Evolutionary conservation across 176 grass and related monocot genomes (phyloP), one percentile per base, ranked within the genome.

Genomic region (Musa schizocarpa): DNA sequence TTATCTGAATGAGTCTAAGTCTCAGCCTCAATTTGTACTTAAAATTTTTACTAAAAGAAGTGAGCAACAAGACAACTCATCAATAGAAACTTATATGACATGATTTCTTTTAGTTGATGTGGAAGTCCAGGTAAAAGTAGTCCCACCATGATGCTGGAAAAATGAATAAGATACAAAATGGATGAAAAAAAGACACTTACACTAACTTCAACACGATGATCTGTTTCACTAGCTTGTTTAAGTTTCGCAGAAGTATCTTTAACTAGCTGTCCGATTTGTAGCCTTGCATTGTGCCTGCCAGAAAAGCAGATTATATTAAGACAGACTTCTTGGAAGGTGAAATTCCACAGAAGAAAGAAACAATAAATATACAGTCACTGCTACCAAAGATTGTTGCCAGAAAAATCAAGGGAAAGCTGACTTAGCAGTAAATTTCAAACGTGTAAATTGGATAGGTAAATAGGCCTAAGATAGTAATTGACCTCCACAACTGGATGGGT

Each of bases 161-260:
- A 68, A 16, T 43, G 20, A 68, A 68, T 68, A 43, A 68, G 19
- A 16, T 48, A 8, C 48, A 61, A 11, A 48, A 8, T 69, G 17
- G 2, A 9, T 13, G 9, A 50, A 51, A 52, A 2, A 9, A 68
- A 34, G 72, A 17, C 16, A 86, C 93, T 76, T 87, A 97, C 93
- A 11, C 85, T 97, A 76, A 90, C 88, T 90, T 90, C 87, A 55
- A 82, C 65, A 51, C 43, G 71, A 34, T 93, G 93, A 78, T 97
- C 93, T 1, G 90, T 88, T 78, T 97, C 93, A 11, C 90, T 97
- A 27, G 93, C 93, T 81, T 93, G 87, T 76, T 82, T 97, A 24
- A 96, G 86, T 77, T 74, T 80, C 1, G 78, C 77, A 3, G 84
- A 85, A 52, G 86, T 87, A 74, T 78, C 90, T 56, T 79, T 85